Evolutionary conservation across 2,329 filamentous ascomycete species (phyloP).

Genomic region (Fusarium robinianum): DNA sequence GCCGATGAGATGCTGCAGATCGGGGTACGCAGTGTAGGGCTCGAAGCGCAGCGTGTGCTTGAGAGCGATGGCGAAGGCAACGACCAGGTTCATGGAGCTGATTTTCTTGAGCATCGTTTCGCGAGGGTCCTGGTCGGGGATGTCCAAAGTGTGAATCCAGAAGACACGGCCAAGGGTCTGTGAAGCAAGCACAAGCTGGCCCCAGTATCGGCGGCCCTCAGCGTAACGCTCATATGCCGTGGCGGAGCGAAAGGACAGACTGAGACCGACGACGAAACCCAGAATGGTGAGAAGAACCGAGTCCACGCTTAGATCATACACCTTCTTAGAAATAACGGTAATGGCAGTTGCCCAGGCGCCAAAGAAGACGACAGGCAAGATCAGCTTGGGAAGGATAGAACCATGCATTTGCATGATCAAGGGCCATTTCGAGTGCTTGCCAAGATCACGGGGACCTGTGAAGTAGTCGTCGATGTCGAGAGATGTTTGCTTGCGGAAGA

Average conservation of each 20-base stretch:
- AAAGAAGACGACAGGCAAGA: constrained; percentile 68
- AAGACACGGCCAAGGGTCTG: constrained; percentile 75
- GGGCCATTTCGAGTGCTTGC: constrained; percentile 77
- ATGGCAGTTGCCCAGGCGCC: constrained; percentile 68
- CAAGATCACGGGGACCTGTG: constrained; percentile 68
- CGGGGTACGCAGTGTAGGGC: constrained; percentile 76
- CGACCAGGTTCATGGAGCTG: constrained; percentile 75
- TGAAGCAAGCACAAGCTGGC: constrained; percentile 62
- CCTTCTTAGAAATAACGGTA: constrained; percentile 57
- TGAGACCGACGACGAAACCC: constrained; percentile 80
- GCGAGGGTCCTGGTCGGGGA: constrained; percentile 56
- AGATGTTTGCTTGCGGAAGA: constrained; percentile 42
- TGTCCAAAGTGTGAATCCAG: constrained; percentile 77
- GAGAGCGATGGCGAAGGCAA: constrained; percentile 75
- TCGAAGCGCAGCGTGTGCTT: constrained; percentile 87
- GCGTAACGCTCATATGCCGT: constrained; percentile 76
- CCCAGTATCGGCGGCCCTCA: constrained; percentile 68
- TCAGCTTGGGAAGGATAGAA: constrained; percentile 74
- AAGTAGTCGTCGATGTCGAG: constrained; percentile 66
- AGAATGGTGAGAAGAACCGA: constrained; percentile 69
- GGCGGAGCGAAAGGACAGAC: constrained; percentile 76
- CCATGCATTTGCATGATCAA: constrained; percentile 77
- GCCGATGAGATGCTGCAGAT: constrained; percentile 69
- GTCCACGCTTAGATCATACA: constrained; percentile 44
- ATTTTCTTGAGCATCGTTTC: constrained; percentile 72